These are phyloP conservation scores for Closterium sp. DNA, from an alignment of 139 green algal species.

Conservation along the genomic window DNA sequence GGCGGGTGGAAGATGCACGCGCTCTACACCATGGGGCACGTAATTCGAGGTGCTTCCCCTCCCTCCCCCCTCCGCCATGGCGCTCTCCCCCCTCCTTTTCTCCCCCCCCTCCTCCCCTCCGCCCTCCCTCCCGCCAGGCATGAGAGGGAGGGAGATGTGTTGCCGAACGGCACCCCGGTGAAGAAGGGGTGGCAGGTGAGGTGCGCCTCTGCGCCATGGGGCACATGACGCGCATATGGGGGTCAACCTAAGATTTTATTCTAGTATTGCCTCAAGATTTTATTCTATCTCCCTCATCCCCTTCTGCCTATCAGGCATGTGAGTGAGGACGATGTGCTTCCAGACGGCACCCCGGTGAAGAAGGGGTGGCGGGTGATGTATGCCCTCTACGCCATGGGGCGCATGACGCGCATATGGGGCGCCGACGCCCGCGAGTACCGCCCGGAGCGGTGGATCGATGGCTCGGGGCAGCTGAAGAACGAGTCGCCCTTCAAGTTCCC, in stretches of 20 bases:
- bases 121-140: neutral
- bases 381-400: conserved; percentile 24
- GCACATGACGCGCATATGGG: conserved; percentile 15
- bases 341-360: neutral
- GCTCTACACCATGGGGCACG: neutral
- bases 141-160: neutral
- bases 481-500: conserved; percentile 38
- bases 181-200: neutral
- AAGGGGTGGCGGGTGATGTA: neutral
- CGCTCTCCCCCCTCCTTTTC: neutral
- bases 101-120: neutral
- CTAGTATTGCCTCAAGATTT: neutral
- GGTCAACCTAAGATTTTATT: neutral
- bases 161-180: conserved; percentile 8
- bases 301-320: neutral
- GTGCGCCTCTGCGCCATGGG: conserved; percentile 29
- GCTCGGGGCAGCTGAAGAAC: neutral
- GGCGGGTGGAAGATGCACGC: neutral
- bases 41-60: no score
- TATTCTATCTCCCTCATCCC: neutral
- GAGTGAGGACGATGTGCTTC: conserved; percentile 9
- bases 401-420: conserved; percentile 19
- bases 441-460: conserved; percentile 29
- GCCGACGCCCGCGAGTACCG: conserved; percentile 10
- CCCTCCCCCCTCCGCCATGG: neutral